Evolutionary conservation across 1,139 yeast genomes (phyloP).

Genomic region (Lodderomyces jiufengensis): DNA sequence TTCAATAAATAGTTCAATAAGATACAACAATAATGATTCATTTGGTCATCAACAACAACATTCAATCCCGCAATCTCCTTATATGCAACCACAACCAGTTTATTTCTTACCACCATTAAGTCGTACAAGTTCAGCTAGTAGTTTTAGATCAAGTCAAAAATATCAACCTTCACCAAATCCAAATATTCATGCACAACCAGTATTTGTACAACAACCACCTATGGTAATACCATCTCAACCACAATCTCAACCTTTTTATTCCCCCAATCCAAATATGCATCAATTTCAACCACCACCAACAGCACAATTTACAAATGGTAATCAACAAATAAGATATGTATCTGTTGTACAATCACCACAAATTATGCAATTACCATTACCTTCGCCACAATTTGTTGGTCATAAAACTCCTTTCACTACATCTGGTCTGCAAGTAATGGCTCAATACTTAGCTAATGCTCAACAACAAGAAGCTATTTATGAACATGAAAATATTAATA

Average conservation of each 20-base stretch:
- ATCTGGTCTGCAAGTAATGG: slow-evolving; percentile 73
- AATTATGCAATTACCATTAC: slow-evolving; percentile 1
- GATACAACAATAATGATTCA: too few species aligned
- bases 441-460: slow-evolving; percentile 68
- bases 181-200: too few species aligned
- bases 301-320: too few species aligned
- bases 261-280: background rate
- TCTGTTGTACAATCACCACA: slow-evolving; percentile 5
- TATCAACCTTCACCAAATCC: slow-evolving; percentile 10
- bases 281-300: too few species aligned
- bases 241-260: slow-evolving; percentile 5
- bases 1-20: slow-evolving; percentile 18
- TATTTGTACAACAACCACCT: slow-evolving; percentile 1
- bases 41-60: background rate
- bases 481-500: slow-evolving; percentile 24
- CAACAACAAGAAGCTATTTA: slow-evolving; percentile 34
- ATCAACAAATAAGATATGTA: slow-evolving; percentile 5
- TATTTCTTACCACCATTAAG: slow-evolving; percentile 13
- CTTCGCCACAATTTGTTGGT: background rate
- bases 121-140: slow-evolving; percentile 11
- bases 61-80: slow-evolving; percentile 18
- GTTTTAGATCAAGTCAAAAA: slow-evolving; percentile 8
- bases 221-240: slow-evolving; percentile 1
- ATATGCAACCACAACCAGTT: slow-evolving; percentile 17
- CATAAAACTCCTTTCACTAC: slow-evolving; percentile 20